Evolutionary conservation across 768 basidiomycete species (phyloP), one percentile per base, ranked within the genome.

Genomic region (Kwoniella newhampshirensis): DNA sequence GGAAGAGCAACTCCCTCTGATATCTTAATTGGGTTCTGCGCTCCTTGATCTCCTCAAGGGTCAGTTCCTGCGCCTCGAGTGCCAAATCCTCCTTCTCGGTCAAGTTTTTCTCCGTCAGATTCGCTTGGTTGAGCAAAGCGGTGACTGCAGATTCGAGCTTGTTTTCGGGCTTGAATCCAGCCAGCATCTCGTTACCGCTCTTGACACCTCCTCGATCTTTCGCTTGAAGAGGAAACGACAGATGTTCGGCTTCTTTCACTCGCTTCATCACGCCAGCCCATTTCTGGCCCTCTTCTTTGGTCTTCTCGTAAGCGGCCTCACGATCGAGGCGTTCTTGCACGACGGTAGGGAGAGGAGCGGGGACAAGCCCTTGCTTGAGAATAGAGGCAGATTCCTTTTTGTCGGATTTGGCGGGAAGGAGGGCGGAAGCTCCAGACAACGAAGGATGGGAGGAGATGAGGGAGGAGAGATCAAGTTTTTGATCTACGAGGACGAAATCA

Each of bases 291-390:
- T 97, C 93, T 60, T 84, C 82, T 72, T 89, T 91, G 3, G 93
- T 97, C 76, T 88, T 83, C 67, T 92, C 91, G 72, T 94, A 96
- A 0, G 94, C 94, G 7, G 92, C 94, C 71, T 91, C 86, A 46
- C 94, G 86, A 64, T 96, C 91, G 0, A 97, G 79, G 41, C 88
- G 86, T 59, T 96, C 92, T 73, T 96, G 89, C 0, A 86, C 83
- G 28, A 91, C 83, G 20, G 86, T 85, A 8, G 91, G 91, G 0
- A 99, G 79, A 0, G 94, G 94, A 0, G 89, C 90, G 3, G 89
- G 78, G 5, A 94, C 80, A 0, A 87, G 80, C 59, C 82, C 81
- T 21, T 78, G 80, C 68, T 86, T 86, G 20, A 75, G 67, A 32
- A 76, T 74, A 56, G 81, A 82, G 0, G 82, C 81, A 0, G 82